Evolutionary conservation across 805 yeast species (phyloP).

Genomic region (Myxozyma vanderwaltii): DNA sequence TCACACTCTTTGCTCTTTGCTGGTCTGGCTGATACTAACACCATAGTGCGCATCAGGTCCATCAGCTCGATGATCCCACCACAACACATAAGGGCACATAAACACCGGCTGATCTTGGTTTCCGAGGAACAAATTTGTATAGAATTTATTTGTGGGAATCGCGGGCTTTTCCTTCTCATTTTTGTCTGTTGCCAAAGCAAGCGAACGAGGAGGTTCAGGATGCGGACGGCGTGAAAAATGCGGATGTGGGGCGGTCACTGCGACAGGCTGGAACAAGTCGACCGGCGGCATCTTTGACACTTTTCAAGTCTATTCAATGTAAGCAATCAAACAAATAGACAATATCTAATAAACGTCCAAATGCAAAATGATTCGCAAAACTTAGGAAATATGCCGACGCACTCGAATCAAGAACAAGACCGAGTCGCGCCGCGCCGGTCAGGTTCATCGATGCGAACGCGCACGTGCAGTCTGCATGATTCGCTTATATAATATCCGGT

Average conservation of each 20-base stretch:
- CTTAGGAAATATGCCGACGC: too few species aligned
- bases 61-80: conserved; percentile 48
- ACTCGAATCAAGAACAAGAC: too few species aligned
- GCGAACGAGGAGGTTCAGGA: conserved; percentile 24
- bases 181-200: conserved; percentile 4
- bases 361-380: too few species aligned
- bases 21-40: conserved; percentile 63
- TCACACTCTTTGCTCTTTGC: conserved; percentile 46
- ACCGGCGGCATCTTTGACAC: conserved; percentile 10
- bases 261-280: conserved; percentile 29
- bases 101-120: conserved; percentile 58
- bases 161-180: conserved; percentile 38
- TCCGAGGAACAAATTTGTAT: conserved; percentile 62
- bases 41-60: conserved; percentile 51
- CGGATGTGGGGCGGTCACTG: conserved; percentile 28
- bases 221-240: conserved; percentile 24
- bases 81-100: conserved; percentile 69
- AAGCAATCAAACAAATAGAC: too few species aligned
- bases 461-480: conserved; percentile 4
- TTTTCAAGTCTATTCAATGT: too few species aligned
- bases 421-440: not conserved
- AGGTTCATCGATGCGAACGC: not conserved
- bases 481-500: too few species aligned
- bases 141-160: conserved; percentile 75
- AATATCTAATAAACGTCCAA: too few species aligned